Conservation (phyloP, 257 asterid species). For the Fraxinus pennsylvanica region DNA sequence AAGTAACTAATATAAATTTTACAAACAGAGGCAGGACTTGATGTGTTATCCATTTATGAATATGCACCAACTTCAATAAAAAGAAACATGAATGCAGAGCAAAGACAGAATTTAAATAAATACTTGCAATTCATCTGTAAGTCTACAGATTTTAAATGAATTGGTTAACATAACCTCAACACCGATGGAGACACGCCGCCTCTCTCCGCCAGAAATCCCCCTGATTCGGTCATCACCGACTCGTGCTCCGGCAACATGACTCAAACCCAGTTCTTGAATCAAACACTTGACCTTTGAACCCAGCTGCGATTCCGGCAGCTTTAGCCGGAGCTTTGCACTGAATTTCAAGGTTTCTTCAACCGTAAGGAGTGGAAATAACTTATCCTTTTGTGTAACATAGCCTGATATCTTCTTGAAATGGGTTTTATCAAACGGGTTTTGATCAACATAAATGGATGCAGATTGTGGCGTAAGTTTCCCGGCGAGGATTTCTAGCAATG, state of each 20-base stretch:
- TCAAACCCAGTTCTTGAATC: slow-evolving; percentile 71
- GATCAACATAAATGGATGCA: slow-evolving; percentile 57
- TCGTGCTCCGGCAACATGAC: slow-evolving; percentile 54
- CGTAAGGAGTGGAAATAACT: slow-evolving; percentile 73
- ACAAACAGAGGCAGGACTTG: too few species aligned
- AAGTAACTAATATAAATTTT: too few species aligned
- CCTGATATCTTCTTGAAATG: slow-evolving; percentile 74
- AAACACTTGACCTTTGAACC: slow-evolving; percentile 44
- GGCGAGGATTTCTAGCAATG: slow-evolving; percentile 75
- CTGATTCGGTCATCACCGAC: slow-evolving; percentile 78
- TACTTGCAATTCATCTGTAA: too few species aligned
- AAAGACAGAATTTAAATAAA: too few species aligned
- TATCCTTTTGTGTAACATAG: slow-evolving; percentile 81
- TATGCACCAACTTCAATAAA: too few species aligned
- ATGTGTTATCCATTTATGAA: too few species aligned
- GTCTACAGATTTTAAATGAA: neutral
- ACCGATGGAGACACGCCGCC: slow-evolving; percentile 92
- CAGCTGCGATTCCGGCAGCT: slow-evolving; percentile 49
- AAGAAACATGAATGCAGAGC: too few species aligned
- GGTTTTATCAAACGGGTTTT: slow-evolving; percentile 54
- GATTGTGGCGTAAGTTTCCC: slow-evolving; percentile 62
- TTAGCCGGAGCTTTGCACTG: slow-evolving; percentile 62
- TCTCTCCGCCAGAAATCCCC: slow-evolving; percentile 93
- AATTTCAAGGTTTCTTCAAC: slow-evolving; percentile 74
- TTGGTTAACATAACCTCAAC: slow-evolving; percentile 45